These are phyloP conservation scores for Sphaerobolus stellatus DNA, from an alignment of 1,284 basidiomycete genomes.

Conservation along the genomic window DNA sequence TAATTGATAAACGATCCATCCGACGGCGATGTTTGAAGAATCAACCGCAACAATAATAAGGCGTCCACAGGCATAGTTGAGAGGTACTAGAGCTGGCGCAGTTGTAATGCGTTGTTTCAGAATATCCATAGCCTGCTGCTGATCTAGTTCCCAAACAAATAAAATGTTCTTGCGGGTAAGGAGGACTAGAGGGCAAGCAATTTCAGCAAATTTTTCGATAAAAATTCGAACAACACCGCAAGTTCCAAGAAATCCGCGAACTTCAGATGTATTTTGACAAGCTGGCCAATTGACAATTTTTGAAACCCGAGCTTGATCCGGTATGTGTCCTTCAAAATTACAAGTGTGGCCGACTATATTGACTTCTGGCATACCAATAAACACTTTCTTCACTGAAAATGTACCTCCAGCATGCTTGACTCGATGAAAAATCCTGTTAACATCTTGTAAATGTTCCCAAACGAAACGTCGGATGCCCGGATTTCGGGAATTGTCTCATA, in stretches of 20 bases:
- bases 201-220: constrained; percentile 28
- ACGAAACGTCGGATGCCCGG: constrained; percentile 29
- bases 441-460: constrained; percentile 34
- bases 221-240: constrained; percentile 26
- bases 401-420: constrained; percentile 22
- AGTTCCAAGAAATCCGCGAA: constrained; percentile 30
- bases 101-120: constrained; percentile 27
- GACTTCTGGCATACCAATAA: constrained; percentile 18
- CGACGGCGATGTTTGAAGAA: constrained; percentile 35
- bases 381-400: constrained; percentile 21
- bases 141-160: constrained; percentile 23
- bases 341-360: constrained; percentile 23
- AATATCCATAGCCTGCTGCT: constrained; percentile 23
- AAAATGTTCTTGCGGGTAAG: constrained; percentile 28
- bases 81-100: constrained; percentile 23
- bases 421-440: constrained; percentile 29
- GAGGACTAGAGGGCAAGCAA: constrained; percentile 23
- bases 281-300: constrained; percentile 26
- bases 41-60: constrained; percentile 36
- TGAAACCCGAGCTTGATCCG: constrained; percentile 21
- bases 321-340: constrained; percentile 23
- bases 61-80: constrained; percentile 31
- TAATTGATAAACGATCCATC: constrained; percentile 32
- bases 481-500: constrained; percentile 24
- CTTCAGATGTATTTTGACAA: constrained; percentile 20